Evolutionary conservation across 176 grass and related monocot species (phyloP).

Genomic region (Musa troglodytarum): DNA sequence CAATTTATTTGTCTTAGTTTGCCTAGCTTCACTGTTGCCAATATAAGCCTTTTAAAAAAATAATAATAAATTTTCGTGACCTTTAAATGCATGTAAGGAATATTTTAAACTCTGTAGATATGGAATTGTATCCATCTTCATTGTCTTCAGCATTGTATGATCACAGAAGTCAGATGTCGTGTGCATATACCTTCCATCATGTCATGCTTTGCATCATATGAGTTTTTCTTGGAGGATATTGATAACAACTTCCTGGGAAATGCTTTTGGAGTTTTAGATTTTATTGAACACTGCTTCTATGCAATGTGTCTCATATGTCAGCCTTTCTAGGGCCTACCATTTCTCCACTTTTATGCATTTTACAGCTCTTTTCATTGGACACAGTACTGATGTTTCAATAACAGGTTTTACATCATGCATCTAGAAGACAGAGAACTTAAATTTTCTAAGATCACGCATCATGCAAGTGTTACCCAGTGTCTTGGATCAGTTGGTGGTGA

Average conservation of each 20-base stretch:
- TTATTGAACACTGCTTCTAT: background rate
- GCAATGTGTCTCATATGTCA: background rate
- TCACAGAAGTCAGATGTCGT: background rate
- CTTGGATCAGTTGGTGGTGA: conserved; percentile 68
- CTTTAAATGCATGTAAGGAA: background rate
- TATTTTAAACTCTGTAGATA: background rate
- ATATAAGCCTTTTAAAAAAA: background rate
- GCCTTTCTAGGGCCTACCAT: background rate
- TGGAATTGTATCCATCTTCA: background rate
- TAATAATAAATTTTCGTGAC: too few relatives aligned
- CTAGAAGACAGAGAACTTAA: conserved; percentile 41
- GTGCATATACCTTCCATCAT: background rate
- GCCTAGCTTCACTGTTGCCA: background rate
- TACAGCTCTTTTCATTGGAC: background rate
- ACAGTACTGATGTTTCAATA: background rate
- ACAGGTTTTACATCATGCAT: conserved; percentile 66
- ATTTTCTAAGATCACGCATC: conserved; percentile 76
- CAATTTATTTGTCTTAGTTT: background rate
- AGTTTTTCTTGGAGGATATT: background rate
- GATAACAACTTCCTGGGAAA: background rate
- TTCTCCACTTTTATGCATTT: background rate
- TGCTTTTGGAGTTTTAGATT: background rate
- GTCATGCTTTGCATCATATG: background rate
- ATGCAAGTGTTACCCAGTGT: conserved; percentile 92
- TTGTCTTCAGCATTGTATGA: background rate